Evolutionary conservation across 2,329 filamentous ascomycete genomes (phyloP).

Genomic region (Ophiobolus disseminans): DNA sequence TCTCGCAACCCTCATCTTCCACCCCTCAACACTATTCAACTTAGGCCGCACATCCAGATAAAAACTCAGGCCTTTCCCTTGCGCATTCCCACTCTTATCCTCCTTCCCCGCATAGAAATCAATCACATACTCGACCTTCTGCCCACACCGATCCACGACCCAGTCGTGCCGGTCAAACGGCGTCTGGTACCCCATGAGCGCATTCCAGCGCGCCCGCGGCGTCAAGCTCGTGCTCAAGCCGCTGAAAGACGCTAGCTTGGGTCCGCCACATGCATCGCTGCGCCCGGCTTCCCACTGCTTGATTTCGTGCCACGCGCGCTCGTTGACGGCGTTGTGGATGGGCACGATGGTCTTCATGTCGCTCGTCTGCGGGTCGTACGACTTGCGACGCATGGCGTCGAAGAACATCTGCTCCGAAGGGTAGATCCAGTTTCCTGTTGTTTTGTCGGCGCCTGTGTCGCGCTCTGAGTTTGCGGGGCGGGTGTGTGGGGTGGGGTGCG

Average conservation of each 20-base stretch:
- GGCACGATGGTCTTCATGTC: constrained; percentile 94
- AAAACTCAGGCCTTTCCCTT: constrained; percentile 63
- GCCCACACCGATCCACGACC: constrained; percentile 91
- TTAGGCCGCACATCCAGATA: constrained; percentile 71
- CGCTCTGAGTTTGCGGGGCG: constrained; percentile 75
- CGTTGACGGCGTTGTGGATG: constrained; percentile 98
- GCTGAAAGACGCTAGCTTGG: constrained; percentile 81
- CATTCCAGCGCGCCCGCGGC: constrained; percentile 83
- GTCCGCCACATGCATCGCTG: constrained; percentile 73
- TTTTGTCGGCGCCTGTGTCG: constrained; percentile 69
- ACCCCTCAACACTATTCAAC: constrained; percentile 68
- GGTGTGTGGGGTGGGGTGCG: constrained; percentile 36
- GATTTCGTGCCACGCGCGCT: constrained; percentile 93
- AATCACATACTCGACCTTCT: constrained; percentile 90
- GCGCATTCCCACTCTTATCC: constrained; percentile 46
- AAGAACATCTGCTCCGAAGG: constrained; percentile 98
- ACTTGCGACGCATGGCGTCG: constrained; percentile 93
- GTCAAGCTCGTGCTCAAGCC: constrained; percentile 72
- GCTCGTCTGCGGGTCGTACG: constrained; percentile 70
- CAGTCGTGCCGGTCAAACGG: constrained; percentile 98
- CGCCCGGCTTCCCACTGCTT: constrained; percentile 80
- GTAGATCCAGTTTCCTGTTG: constrained; percentile 93
- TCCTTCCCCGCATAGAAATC: constrained; percentile 89
- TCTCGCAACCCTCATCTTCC: constrained; percentile 61
- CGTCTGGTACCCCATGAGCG: constrained; percentile 81